These are phyloP conservation scores for Rheum nobile DNA, from an alignment of 148 eudicot genomes.

Conservation along the genomic window DNA sequence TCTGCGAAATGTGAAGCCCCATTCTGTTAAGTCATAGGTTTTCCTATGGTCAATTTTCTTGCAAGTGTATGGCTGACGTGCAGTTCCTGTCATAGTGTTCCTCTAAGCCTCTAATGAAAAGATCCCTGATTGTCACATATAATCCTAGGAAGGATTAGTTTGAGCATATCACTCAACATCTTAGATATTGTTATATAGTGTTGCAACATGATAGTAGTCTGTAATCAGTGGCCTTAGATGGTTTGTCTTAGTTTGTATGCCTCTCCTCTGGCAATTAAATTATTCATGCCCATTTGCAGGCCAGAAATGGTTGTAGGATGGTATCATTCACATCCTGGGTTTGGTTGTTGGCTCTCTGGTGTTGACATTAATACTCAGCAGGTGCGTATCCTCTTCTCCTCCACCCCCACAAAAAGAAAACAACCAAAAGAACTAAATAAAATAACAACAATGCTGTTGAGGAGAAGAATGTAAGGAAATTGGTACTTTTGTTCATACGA, in stretches of 20 bases:
- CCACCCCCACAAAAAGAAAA: background rate
- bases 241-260: background rate
- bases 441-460: background rate
- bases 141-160: background rate
- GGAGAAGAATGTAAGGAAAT: background rate
- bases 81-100: background rate
- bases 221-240: background rate
- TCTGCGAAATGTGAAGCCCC: background rate
- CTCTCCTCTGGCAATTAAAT: background rate
- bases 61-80: background rate
- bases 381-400: slow-evolving; percentile 16
- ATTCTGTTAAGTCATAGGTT: background rate
- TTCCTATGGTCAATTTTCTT: background rate
- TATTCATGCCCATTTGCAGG: slow-evolving; percentile 13
- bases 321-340: slow-evolving; percentile 73
- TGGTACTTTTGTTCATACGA: background rate
- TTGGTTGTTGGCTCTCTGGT: slow-evolving; percentile 68
- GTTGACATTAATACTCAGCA: slow-evolving; percentile 66
- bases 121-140: background rate
- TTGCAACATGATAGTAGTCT: background rate
- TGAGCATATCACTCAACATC: background rate
- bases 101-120: background rate
- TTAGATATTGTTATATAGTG: background rate
- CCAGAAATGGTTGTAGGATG: slow-evolving; percentile 61
- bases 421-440: background rate